Evolutionary conservation across 306 rosid genomes (phyloP).

Genomic region (Vicia villosa): DNA sequence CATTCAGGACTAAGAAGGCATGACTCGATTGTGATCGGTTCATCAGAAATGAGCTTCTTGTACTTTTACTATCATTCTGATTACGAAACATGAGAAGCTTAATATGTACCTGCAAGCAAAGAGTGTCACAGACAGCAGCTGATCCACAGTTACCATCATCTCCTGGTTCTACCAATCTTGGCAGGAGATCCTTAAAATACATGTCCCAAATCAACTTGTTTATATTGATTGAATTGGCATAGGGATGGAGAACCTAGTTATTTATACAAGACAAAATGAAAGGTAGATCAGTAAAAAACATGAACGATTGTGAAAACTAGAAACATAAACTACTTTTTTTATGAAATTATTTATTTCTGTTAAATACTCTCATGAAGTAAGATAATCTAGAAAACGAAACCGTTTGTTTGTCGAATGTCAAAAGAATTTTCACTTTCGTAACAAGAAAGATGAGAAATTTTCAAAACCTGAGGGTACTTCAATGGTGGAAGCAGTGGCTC

Average conservation of each 20-base stretch:
- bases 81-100: neutral
- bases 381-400: slow-evolving; percentile 5
- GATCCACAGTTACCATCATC: slow-evolving; percentile 61
- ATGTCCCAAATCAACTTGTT: slow-evolving; percentile 51
- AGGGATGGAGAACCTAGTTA: slow-evolving; percentile 57
- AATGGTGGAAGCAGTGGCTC: slow-evolving; percentile 62
- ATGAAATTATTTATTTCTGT: neutral
- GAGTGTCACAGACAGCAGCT: slow-evolving; percentile 59
- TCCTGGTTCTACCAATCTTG: slow-evolving; percentile 54
- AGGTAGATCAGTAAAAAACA: neutral
- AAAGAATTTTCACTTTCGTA: slow-evolving; percentile 17
- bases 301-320: no score
- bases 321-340: no score
- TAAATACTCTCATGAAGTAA: neutral
- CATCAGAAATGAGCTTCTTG: neutral
- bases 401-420: neutral
- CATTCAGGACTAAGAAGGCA: neutral
- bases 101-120: slow-evolving; percentile 59
- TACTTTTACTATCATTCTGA: no score
- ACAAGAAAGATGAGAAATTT: slow-evolving; percentile 2
- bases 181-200: slow-evolving; percentile 61
- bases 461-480: slow-evolving; percentile 64
- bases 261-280: slow-evolving; percentile 16
- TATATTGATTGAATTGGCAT: slow-evolving; percentile 56
- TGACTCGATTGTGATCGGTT: neutral